Percentiles rank a stretch among this genome's conserved stretches.
phyloP scores from a whole-genome alignment of 169 alveolate species.

The Babesia ovis region DNA sequence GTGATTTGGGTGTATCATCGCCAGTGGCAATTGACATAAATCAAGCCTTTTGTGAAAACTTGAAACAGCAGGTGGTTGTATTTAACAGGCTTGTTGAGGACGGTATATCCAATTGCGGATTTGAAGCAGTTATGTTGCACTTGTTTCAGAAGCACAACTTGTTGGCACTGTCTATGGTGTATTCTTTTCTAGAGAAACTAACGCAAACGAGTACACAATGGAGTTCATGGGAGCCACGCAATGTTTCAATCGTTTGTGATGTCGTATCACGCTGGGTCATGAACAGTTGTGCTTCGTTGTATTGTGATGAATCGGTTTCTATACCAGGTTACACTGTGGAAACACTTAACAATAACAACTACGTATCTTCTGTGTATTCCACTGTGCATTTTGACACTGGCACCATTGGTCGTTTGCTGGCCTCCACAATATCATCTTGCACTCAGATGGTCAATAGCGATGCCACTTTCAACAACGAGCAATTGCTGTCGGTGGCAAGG shows the following conservation, averaged over 20 bases:
- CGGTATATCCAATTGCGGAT: not conserved
- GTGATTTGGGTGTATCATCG: too few relatives aligned
- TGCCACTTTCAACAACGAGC: constrained; percentile 5
- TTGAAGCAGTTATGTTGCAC: not conserved
- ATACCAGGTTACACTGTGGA: not conserved
- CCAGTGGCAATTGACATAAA: too few relatives aligned
- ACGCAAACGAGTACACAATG: not conserved
- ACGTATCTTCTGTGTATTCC: not conserved
- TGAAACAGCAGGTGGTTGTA: not conserved
- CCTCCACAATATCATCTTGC: not conserved
- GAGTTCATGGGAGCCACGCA: constrained; percentile 3
- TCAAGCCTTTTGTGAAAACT: too few relatives aligned
- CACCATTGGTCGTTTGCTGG: not conserved
- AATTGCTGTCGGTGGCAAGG: constrained; percentile 12
- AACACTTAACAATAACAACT: not conserved
- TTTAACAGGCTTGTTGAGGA: not conserved
- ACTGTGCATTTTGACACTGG: too few relatives aligned
- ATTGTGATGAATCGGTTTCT: not conserved
- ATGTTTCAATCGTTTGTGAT: constrained; percentile 52
- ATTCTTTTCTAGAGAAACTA: not conserved
- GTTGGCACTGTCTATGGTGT: not conserved
- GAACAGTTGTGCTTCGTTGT: too few relatives aligned
- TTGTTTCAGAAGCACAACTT: constrained; percentile 8
- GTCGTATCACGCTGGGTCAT: constrained; percentile 14
- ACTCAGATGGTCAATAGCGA: not conserved